Base-by-base conservation (phyloP, 2,329 filamentous ascomycete genomes). In the Podosphaera aphanis region DNA sequence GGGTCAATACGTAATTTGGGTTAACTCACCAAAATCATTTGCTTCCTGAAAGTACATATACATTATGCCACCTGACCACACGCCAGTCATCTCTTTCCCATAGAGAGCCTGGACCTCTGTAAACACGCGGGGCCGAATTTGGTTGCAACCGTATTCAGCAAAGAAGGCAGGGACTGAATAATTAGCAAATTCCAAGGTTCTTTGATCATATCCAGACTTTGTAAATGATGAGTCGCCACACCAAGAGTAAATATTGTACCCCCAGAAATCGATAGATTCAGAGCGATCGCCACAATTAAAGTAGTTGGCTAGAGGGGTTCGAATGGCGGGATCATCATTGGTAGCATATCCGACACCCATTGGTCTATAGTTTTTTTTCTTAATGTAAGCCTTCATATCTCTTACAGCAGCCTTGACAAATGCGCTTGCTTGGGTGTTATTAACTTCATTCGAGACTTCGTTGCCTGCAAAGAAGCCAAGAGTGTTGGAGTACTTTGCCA, bases 201-300 rank as follows among this genome's bases (percentile, higher is more conserved):
- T 81, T 47, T 76, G 70, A 52, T 79, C 69, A 65, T 86, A 98
- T 46, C 84, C 83, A 2, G 90, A 94, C 49, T 69, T 60, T 31
- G 68, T 59, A 66, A 80, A 90, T 57, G 68, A 74, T 59, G 83
- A 93, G 55, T 86, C 63, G 55, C 88, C 90, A 62, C 90, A 98
- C 90, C 90, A 98, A 45, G 86, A 93, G 73, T 98, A 98, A 66
- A 95, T 93, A 71, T 98, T 98, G 79, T 95, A 95, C 49, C 90
- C 90, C 83, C 86, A 98, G 70, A 92, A 95, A 65, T 98, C 90
- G 53, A 95, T 93, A 49, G 80, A 63, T 58, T 65, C 64, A 7
- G 68, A 65, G 29, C 68, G 60, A 49, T 74, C 63, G 49, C 86
- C 83, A 60, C 90, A 98, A 71, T 93, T 86, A 68, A 98, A 94